These are phyloP conservation scores for Soucietia sequanensis DNA, from an alignment of 805 yeast species.

Conservation along the genomic window DNA sequence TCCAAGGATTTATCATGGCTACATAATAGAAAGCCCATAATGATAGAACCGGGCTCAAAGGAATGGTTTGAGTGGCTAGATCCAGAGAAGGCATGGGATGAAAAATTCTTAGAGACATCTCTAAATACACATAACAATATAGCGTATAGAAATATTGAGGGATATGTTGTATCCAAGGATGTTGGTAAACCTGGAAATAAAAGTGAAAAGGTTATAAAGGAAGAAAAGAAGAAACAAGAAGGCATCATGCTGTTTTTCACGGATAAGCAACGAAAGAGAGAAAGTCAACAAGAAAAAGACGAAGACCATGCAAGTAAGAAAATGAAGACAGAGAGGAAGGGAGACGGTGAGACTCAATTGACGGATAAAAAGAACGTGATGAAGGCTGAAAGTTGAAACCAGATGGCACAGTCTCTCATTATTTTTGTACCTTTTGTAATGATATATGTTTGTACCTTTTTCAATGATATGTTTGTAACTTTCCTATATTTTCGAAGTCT, in stretches of 20 bases:
- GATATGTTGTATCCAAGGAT: constrained; percentile 55
- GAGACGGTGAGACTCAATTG: background rate
- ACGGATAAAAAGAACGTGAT: no score
- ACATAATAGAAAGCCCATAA: constrained; percentile 77
- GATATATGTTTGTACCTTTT: no score
- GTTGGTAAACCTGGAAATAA: constrained; percentile 64
- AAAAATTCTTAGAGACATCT: constrained; percentile 33
- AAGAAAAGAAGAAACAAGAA: constrained; percentile 15
- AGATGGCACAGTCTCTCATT: no score
- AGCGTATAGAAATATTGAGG: constrained; percentile 40
- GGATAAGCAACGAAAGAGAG: constrained; percentile 7
- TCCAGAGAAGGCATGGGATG: constrained; percentile 38
- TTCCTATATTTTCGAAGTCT: no score
- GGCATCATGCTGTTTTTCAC: constrained; percentile 27
- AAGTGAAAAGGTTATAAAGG: constrained; percentile 37
- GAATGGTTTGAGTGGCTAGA: constrained; percentile 67
- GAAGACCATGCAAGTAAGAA: constrained; percentile 1
- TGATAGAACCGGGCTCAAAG: constrained; percentile 56
- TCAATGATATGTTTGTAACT: no score
- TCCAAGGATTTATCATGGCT: constrained; percentile 61
- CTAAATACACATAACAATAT: constrained; percentile 34
- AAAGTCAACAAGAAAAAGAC: constrained; percentile 3
- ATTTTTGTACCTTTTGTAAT: no score
- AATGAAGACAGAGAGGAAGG: constrained; percentile 3
- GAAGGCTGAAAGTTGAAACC: no score